Evolutionary conservation across 148 eudicot species (phyloP), one percentile per base, ranked within the genome.

Genomic region (Chenopodium album): DNA sequence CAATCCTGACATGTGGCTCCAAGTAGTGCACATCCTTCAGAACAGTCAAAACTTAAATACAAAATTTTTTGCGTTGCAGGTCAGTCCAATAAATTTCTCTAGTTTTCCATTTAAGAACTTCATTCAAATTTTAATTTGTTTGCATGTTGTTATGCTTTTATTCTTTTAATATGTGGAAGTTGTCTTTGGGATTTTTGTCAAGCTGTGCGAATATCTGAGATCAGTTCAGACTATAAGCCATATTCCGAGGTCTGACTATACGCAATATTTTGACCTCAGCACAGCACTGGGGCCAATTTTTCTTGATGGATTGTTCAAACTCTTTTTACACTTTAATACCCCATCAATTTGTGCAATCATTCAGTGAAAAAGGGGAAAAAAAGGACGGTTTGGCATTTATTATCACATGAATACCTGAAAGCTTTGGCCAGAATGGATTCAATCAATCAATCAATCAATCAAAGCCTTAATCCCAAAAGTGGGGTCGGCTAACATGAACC

Each of bases 1-100:
- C 81, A 94, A 94, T 87, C 92, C 97, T 54, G 97, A 96, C 81
- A 96, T 90, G 97, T 96, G 99, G 99, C 98, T 96, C 84, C 99
- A 96, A 91, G 99, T 96, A 71, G 98, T 96, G 75, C 99, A 94
- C 92, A 92, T 96, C 84, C 90, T 96, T 81, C 96, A 97, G 75
- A 94, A 79, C 71, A 85, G 97, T 37, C 97, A 94, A 64, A 91
- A 88, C 87, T 85, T 94, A 80, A 94, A 96, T 78, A 92, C 99
- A 20, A 96, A 96, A 81, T 96, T 94, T 86, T 96, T 96, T 23
- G 95, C 99, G 17, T 84, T 96, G 84, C 99, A 96, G 99, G 99
- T 96, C 64, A 83, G 91, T 82, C 19, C 11, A 60, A 23, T 60
- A 60, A 54, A 47, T 29, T 75, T 20, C 56, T 7, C 1, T 64